A percentile compares a stretch with the other conserved stretches of the same genome.
Evolutionary conservation across 495 filamentous ascomycete genomes (phyloP).

Genomic region (Peziza echinospora): DNA sequence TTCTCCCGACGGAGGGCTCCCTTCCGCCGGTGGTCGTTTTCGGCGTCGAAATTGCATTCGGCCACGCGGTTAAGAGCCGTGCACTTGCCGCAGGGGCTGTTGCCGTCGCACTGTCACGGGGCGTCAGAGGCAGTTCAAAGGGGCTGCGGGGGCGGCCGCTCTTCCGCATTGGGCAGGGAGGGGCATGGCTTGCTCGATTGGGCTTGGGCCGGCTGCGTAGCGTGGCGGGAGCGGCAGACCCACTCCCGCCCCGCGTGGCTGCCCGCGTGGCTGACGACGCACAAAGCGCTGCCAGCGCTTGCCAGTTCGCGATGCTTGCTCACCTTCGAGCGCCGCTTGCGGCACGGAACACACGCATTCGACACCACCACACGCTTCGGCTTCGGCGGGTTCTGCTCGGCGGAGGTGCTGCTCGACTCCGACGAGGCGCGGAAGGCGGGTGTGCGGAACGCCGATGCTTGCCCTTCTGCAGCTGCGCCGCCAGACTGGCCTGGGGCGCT

Average conservation of each 20-base stretch:
- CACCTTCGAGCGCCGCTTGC: slow-evolving; percentile 31
- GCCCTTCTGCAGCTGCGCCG: no score
- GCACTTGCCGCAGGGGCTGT: slow-evolving; percentile 29
- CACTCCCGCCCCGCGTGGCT: no score
- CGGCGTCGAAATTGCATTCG: slow-evolving; percentile 27
- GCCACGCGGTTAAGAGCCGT: slow-evolving; percentile 26
- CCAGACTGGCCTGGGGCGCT: no score
- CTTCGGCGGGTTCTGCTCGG: not conserved
- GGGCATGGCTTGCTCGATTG: no score
- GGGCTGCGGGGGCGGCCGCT: no score
- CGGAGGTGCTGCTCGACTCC: not conserved
- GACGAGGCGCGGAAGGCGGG: not conserved
- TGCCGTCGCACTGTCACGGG: slow-evolving; percentile 35
- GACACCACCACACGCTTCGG: slow-evolving; percentile 24
- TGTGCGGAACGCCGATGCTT: not conserved
- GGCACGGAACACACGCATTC: slow-evolving; percentile 28
- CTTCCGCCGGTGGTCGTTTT: slow-evolving; percentile 27
- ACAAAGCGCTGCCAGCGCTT: no score
- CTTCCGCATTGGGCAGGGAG: no score
- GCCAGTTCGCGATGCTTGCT: no score
- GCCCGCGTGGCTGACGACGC: no score
- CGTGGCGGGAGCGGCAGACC: no score
- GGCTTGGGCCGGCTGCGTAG: no score
- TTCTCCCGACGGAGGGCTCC: slow-evolving; percentile 22
- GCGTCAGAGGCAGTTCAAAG: no score